phyloP scores from a whole-genome alignment of 805 yeast genomes.

The Cyberlindnera japonica region DNA sequence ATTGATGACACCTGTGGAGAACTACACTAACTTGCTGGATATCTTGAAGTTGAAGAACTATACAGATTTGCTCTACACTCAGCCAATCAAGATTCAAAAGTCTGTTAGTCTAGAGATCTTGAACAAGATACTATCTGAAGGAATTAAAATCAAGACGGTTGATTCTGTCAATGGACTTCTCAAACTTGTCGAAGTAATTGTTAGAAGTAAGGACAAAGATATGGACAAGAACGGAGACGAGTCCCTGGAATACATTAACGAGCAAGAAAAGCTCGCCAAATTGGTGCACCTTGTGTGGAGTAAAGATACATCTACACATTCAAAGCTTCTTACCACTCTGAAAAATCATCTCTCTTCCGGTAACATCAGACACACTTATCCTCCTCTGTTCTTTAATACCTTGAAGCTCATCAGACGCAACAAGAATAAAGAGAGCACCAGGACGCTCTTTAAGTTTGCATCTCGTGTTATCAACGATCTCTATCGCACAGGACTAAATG shows the following conservation, averaged over 20 bases:
- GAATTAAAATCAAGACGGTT: constrained; percentile 34
- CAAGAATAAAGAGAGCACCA: constrained; percentile 24
- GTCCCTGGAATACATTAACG: constrained; percentile 36
- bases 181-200: constrained; percentile 52
- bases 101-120: constrained; percentile 59
- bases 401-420: constrained; percentile 55
- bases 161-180: constrained; percentile 58
- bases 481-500: constrained; percentile 38
- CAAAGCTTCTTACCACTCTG: constrained; percentile 42
- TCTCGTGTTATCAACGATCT: constrained; percentile 70
- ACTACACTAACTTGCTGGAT: constrained; percentile 32
- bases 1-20: constrained; percentile 45
- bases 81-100: constrained; percentile 49
- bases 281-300: constrained; percentile 60
- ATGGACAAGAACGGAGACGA: constrained; percentile 25
- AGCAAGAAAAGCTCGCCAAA: constrained; percentile 65
- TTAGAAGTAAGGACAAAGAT: constrained; percentile 33
- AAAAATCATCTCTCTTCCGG: constrained; percentile 51
- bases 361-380: constrained; percentile 67
- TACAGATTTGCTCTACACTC: constrained; percentile 50
- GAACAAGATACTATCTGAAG: constrained; percentile 45
- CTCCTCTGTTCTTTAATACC: constrained; percentile 64
- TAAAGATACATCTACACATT: constrained; percentile 41
- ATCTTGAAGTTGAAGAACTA: constrained; percentile 44
- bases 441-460: constrained; percentile 62